Conservation (phyloP, 805 yeast species). For the Starmerella sp. region DNA sequence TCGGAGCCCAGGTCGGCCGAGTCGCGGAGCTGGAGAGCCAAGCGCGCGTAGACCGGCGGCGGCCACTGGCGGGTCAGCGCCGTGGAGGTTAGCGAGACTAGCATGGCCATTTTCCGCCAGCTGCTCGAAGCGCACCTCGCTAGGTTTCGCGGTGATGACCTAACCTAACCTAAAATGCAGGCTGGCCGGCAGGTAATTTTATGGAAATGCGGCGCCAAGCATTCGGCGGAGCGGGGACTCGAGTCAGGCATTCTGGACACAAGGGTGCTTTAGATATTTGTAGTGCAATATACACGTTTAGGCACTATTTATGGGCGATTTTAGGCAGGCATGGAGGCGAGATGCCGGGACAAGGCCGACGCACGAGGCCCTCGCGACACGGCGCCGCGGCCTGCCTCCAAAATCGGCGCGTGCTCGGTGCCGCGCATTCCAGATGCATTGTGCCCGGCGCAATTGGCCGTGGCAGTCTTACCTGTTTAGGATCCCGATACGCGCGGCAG, state of each 20-base stretch:
- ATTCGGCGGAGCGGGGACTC: too few relatives aligned
- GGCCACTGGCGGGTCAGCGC: slow-evolving; percentile 23
- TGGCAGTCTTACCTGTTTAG: background rate
- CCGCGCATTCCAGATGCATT: too few relatives aligned
- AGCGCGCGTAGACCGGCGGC: slow-evolving; percentile 22
- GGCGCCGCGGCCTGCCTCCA: too few relatives aligned
- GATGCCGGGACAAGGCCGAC: too few relatives aligned
- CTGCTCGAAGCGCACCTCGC: background rate
- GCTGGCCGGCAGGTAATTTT: background rate
- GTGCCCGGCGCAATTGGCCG: background rate
- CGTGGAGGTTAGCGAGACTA: slow-evolving; percentile 19
- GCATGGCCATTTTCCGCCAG: slow-evolving; percentile 9
- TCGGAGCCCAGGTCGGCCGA: slow-evolving; percentile 7
- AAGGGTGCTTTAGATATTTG: too few relatives aligned
- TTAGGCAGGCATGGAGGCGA: too few relatives aligned
- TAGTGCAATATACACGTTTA: too few relatives aligned
- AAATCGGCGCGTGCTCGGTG: too few relatives aligned
- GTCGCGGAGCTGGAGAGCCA: slow-evolving; percentile 27
- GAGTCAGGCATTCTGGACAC: too few relatives aligned
- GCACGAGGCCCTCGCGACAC: too few relatives aligned
- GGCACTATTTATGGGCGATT: too few relatives aligned
- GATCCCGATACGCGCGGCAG: background rate
- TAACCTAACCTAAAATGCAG: background rate
- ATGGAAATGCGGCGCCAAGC: background rate
- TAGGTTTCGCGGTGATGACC: background rate